Percentiles rank a stretch among this genome's conserved stretches.
These are phyloP conservation scores for Hemisphaericaspora lyxosophila DNA, from an alignment of 1,139 yeast genomes.

Conservation along the genomic window DNA sequence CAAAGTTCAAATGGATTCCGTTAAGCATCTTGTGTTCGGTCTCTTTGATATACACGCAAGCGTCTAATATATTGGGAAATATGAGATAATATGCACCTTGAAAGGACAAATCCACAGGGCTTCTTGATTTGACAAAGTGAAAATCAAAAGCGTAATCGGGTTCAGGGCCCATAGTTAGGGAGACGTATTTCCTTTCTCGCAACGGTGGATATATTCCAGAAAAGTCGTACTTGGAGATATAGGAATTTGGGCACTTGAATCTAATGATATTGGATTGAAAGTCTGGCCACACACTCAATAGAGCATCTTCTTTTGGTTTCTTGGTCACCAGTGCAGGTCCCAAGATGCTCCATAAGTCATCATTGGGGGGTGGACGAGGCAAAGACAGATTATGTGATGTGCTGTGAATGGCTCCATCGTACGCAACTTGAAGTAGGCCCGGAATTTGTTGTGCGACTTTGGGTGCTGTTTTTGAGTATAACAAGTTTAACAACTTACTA, in stretches of 20 bases:
- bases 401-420: conserved; percentile 14
- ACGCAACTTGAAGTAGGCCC: conserved; percentile 25
- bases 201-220: conserved; percentile 33
- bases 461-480: conserved; percentile 31
- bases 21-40: conserved; percentile 49
- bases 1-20: conserved; percentile 47
- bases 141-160: conserved; percentile 24
- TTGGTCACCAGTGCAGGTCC: neutral
- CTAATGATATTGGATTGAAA: conserved; percentile 30
- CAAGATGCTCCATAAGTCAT: neutral
- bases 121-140: conserved; percentile 46
- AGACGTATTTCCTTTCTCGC: conserved; percentile 28
- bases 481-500: conserved; percentile 27
- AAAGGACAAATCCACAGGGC: conserved; percentile 43
- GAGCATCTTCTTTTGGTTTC: conserved; percentile 10
- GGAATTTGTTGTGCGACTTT: conserved; percentile 30
- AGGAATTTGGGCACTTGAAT: conserved; percentile 38
- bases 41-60: conserved; percentile 51
- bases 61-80: conserved; percentile 47
- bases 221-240: conserved; percentile 39
- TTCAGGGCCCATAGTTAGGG: neutral
- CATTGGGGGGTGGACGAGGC: too few species aligned
- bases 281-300: conserved; percentile 7
- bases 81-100: conserved; percentile 52
- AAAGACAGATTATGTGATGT: conserved; percentile 2